phyloP scores from a whole-genome alignment of 176 grass and related monocot species.

The Triticum dicoccoides region DNA sequence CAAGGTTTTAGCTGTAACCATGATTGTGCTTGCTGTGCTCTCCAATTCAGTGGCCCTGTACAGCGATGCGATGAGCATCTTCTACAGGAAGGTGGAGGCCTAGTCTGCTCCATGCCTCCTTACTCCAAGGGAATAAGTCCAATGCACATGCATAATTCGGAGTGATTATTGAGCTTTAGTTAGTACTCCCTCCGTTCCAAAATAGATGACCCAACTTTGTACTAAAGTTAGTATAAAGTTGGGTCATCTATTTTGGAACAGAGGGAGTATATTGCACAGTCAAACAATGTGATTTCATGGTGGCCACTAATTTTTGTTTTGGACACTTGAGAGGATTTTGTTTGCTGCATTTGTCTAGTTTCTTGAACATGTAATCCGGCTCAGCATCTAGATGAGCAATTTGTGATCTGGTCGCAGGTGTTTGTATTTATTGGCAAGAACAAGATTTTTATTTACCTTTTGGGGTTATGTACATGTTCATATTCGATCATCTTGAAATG shows the following conservation, averaged over 20 bases:
- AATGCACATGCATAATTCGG: constrained; percentile 11
- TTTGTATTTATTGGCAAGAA: not conserved
- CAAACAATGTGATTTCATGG: constrained; percentile 15
- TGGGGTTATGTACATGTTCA: not conserved
- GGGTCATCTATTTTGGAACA: too few relatives aligned
- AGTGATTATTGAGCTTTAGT: constrained; percentile 15
- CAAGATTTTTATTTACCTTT: not conserved
- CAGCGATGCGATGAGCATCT: constrained; percentile 53
- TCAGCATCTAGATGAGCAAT: constrained; percentile 2
- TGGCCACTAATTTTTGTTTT: constrained; percentile 34
- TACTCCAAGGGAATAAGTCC: not conserved
- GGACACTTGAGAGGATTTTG: constrained; percentile 18
- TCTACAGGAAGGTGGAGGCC: constrained; percentile 61
- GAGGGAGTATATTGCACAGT: not conserved
- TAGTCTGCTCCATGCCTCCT: constrained; percentile 15
- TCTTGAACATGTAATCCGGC: not conserved
- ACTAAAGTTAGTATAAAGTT: too few relatives aligned
- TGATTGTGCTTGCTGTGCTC: constrained; percentile 75
- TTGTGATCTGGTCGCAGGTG: not conserved
- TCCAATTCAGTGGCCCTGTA: constrained; percentile 77
- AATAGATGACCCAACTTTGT: too few relatives aligned
- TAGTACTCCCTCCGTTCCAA: not conserved
- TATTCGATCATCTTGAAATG: not conserved
- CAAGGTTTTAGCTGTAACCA: constrained; percentile 64
- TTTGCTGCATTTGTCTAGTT: constrained; percentile 16